Evolutionary conservation across 2,329 filamentous ascomycete genomes (phyloP).

Genomic region (Colletotrichum sp.): DNA sequence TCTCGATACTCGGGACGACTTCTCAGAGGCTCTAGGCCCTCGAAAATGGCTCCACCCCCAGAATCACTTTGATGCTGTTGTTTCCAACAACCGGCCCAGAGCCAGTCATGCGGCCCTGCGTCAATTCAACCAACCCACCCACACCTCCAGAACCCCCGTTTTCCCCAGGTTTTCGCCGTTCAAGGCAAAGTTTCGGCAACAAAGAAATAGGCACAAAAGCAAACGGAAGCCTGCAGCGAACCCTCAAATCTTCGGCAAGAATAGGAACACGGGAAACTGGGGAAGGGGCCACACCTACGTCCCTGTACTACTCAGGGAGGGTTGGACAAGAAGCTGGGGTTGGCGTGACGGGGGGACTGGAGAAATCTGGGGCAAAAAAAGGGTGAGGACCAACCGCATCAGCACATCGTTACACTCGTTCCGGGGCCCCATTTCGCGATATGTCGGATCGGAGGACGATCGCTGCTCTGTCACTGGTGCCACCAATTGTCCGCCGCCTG

Average conservation of each 20-base stretch:
- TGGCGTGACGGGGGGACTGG: neutral
- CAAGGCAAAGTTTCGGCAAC: neutral
- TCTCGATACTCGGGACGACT: neutral
- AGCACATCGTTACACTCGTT: slow-evolving; percentile 1
- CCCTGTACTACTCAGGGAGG: neutral
- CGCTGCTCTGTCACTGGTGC: slow-evolving; percentile 9
- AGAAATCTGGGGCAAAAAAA: slow-evolving; percentile 6
- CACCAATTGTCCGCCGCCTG: slow-evolving; percentile 9
- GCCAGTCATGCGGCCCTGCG: neutral
- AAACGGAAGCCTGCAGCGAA: neutral
- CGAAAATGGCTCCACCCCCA: neutral
- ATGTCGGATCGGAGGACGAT: slow-evolving; percentile 12
- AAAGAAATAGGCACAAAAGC: neutral
- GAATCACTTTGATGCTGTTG: neutral
- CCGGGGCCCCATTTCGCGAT: slow-evolving; percentile 4
- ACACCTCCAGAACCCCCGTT: neutral
- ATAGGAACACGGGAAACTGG: slow-evolving; percentile 1
- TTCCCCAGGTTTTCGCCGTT: slow-evolving; percentile 13
- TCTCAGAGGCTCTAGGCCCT: slow-evolving; percentile 1
- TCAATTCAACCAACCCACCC: neutral
- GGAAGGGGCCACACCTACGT: neutral
- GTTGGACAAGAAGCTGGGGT: neutral
- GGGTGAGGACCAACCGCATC: neutral
- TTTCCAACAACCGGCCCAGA: neutral
- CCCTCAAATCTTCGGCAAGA: slow-evolving; percentile 9